Conservation (phyloP, 768 basidiomycete genomes). For the Suillus occidentalis region DNA sequence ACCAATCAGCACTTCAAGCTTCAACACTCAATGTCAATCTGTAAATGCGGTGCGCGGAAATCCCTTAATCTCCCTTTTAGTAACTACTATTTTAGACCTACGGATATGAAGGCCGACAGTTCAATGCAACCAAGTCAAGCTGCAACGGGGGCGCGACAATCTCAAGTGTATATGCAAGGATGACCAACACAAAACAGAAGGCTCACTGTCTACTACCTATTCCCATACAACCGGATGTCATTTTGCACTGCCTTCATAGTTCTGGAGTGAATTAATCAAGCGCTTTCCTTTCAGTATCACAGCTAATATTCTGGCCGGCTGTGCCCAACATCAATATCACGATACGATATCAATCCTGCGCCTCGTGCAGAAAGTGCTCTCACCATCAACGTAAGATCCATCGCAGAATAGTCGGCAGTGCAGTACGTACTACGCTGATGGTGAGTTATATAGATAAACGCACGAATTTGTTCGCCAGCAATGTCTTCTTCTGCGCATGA, state of each 20-base stretch:
- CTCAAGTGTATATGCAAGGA: not conserved
- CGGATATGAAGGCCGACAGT: not conserved
- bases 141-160: too few relatives aligned
- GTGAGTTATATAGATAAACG: not conserved
- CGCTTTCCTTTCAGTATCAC: not conserved
- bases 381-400: not conserved
- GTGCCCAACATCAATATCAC: too few relatives aligned
- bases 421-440: not conserved
- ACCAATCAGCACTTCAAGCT: too few relatives aligned
- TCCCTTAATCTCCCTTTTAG: too few relatives aligned
- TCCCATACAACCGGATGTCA: not conserved
- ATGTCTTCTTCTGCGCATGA: not conserved
- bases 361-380: not conserved
- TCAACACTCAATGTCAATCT: too few relatives aligned
- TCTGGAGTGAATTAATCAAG: not conserved
- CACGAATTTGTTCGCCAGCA: not conserved
- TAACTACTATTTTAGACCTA: too few relatives aligned
- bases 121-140: not conserved
- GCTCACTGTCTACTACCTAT: not conserved
- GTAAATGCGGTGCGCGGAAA: too few relatives aligned
- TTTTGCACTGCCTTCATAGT: not conserved
- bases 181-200: not conserved
- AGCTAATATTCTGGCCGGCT: too few relatives aligned
- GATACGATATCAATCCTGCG: not conserved
- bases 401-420: not conserved